Conservation (phyloP, 208 protist species). For the Leishmania tropica region DNA sequence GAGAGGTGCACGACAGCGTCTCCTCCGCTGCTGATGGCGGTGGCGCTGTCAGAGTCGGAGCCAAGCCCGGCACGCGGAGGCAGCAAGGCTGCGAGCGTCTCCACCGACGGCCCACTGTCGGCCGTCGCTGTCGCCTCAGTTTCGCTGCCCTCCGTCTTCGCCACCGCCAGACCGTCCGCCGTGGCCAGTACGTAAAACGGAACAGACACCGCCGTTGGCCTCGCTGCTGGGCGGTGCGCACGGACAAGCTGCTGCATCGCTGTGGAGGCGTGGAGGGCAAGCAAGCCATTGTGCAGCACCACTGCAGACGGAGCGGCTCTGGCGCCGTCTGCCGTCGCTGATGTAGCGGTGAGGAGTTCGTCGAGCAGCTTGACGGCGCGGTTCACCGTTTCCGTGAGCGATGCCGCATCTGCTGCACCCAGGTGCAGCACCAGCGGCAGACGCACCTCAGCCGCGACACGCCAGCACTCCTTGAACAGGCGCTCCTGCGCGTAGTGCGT, state of each 20-base stretch:
- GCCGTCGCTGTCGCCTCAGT: background rate
- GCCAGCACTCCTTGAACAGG: constrained; percentile 51
- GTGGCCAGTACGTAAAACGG: constrained; percentile 62
- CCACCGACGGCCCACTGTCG: background rate
- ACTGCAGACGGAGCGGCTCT: constrained; percentile 39
- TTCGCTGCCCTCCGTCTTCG: background rate
- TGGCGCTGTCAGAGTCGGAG: background rate
- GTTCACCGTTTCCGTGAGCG: constrained; percentile 45
- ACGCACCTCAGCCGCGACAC: constrained; percentile 42
- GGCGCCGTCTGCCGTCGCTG: background rate
- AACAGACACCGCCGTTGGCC: background rate
- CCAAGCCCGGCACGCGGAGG: background rate
- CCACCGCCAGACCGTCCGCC: constrained; percentile 47
- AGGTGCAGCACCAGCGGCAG: constrained; percentile 73
- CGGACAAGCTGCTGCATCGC: constrained; percentile 56
- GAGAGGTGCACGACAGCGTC: constrained; percentile 22
- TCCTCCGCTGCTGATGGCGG: background rate
- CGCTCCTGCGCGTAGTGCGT: constrained; percentile 84
- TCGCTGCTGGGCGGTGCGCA: constrained; percentile 26
- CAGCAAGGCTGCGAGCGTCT: constrained; percentile 18
- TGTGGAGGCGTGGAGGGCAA: constrained; percentile 41
- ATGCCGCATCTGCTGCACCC: constrained; percentile 26
- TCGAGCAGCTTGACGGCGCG: constrained; percentile 56
- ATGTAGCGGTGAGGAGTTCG: constrained; percentile 40
- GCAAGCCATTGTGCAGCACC: constrained; percentile 68